Evolutionary conservation across 208 protist genomes (phyloP), one percentile per base, ranked within the genome.

Genomic region (Borovskyia barvae): DNA sequence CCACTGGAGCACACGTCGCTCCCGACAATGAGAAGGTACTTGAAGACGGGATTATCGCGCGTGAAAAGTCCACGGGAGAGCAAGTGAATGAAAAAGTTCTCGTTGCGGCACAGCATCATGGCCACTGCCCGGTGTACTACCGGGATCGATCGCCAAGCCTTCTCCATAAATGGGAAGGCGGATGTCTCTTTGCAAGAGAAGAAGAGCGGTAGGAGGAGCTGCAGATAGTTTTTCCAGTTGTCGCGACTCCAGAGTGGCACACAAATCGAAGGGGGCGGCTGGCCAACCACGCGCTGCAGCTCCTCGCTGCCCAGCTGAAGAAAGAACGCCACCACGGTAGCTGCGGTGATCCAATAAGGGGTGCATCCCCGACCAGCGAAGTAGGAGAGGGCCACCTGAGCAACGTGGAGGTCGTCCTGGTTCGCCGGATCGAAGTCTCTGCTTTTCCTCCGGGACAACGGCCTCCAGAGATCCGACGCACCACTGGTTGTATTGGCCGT

Each of bases 21-120:
- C 0, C 65, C 77, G 43, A 52, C 33, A 32, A 40, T 15, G 12
- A 77, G 32, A 11, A 88, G 52, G 26, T 43, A 51, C 14, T 59
- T 7, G 7, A 75, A 30, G 30, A 77, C 54, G 4, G 26, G 24
- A 1, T 41, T 17, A 43, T 72, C 39, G 17, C n/a, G 22, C 42
- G 35, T 20, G 6, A 65, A 35, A 11, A 7, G 25, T 14, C 45
- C 42, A 7, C n/a, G 14, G 0, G 41, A 64, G 35, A 87, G 68
- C 8, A 85, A 17, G 30, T 63, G 37, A 1, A 46, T 33, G 17
- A 90, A 46, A 28, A 90, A 84, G 8, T 66, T 52, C 22, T 75
- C 68, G 69, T 87, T 90, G 54, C 77, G 80, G 20, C 77, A 61
- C 24, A 87, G 67, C 0, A 63, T 53, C 54, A 66, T 73, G 9